Base-by-base conservation (phyloP, 2,329 filamentous ascomycete genomes). In the Botryotinia globosa region DNA sequence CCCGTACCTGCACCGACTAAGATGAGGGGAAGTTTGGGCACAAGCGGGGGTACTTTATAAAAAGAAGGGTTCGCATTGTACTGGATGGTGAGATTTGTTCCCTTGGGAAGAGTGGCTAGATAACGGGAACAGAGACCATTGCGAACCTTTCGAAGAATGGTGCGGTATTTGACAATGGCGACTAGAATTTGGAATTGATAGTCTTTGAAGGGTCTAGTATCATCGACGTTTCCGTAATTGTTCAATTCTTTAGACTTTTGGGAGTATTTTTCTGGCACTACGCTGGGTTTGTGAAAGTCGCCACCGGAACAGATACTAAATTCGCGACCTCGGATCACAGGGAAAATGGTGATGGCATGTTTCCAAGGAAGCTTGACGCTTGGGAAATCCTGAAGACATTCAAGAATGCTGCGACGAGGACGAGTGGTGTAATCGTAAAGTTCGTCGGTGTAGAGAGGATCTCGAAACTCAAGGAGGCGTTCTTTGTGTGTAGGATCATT, bases 351-450 rank as follows among this genome's bases (percentile, higher is more conserved):
- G 16, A 92, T 86, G 1, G 91, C 86, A 66, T 91, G 89, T 72
- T 91, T 85, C 82, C 90, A 92, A 0, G 96, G 94, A 3, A 99
- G 89, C 74, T 90, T 91, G 71, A 98, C 91, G 0, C 89, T 91
- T 59, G 92, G 88, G 78, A 99, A 99, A 77, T 99, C 96, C 72
- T 95, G 90, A 42, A 99, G 87, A 5, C 97, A 91, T 82, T 99
- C 96, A 9, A 99, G 85, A 73, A 98, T 97, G 73, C 92, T 97
- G 48, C 96, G 91, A 48, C 94, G 91, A 0, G 95, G 93, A 14
- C 96, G 90, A 0, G 94, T 94, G 1, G 96, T 96, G 80, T 99
- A 99, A 82, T 99, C 95, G 83, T 93, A 98, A 72, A 97, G 91
- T 77, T 99, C 96, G 77, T 98, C 94, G 9, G 95, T 89, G 77